Percentiles rank a stretch among this genome's conserved stretches.
These are phyloP conservation scores for Tuber melanosporum DNA, from an alignment of 495 filamentous ascomycete genomes.

Conservation along the genomic window DNA sequence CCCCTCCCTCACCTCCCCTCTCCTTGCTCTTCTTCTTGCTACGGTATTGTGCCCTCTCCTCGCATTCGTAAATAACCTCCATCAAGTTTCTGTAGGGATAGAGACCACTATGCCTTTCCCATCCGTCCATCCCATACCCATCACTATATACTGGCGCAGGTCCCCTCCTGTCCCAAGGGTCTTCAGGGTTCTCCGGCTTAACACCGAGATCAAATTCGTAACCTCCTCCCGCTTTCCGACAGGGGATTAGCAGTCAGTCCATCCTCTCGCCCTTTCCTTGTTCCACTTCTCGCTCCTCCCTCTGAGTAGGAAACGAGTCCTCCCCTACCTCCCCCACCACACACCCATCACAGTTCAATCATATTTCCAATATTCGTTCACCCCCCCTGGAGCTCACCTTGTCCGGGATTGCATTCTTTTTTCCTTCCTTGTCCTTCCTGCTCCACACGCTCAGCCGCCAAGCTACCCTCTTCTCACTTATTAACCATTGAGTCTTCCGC, in stretches of 20 bases:
- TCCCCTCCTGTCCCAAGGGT: not conserved
- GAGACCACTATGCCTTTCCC: not conserved
- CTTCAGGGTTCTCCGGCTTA: not conserved
- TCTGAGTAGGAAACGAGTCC: not conserved
- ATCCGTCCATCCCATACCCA: not conserved
- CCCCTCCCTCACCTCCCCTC: not conserved
- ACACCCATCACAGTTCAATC: too few species aligned
- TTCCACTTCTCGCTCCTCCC: not conserved
- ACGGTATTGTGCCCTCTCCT: not conserved
- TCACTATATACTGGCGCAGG: not conserved
- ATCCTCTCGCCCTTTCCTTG: not conserved
- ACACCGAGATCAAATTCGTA: conserved; percentile 3
- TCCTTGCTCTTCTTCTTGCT: not conserved
- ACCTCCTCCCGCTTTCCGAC: conserved; percentile 1
- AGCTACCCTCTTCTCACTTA: not conserved
- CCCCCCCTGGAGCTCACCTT: not conserved
- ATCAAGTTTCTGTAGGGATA: not conserved
- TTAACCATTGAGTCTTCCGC: not conserved
- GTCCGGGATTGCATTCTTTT: too few species aligned
- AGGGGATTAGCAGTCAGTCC: not conserved
- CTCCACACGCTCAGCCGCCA: not conserved
- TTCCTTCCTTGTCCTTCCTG: not conserved
- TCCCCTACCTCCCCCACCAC: not conserved
- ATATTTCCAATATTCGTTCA: too few species aligned
- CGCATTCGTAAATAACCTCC: not conserved